These are phyloP conservation scores for Nemania serpens DNA, from an alignment of 2,329 filamentous ascomycete genomes.

Conservation along the genomic window DNA sequence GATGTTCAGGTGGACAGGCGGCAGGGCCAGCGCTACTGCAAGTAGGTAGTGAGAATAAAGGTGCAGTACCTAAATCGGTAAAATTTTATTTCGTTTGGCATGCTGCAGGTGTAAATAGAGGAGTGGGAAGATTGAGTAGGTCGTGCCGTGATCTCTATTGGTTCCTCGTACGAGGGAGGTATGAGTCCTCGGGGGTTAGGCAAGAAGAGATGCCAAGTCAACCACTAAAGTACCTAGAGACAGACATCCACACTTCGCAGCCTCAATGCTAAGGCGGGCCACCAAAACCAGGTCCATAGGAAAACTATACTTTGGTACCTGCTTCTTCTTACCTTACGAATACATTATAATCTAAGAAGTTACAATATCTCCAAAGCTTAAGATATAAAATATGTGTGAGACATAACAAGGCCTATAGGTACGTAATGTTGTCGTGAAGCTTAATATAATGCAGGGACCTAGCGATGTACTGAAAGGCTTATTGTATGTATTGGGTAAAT, in stretches of 20 bases:
- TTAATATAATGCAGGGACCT: too few relatives aligned
- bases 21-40: constrained; percentile 20
- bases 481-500: too few relatives aligned
- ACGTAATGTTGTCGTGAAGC: too few relatives aligned
- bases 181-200: neutral
- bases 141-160: constrained; percentile 16
- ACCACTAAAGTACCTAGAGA: neutral
- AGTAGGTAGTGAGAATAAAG: neutral
- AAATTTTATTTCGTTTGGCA: too few relatives aligned
- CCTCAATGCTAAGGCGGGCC: too few relatives aligned
- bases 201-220: constrained; percentile 3
- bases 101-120: neutral
- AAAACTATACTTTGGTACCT: too few relatives aligned
- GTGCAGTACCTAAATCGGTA: neutral
- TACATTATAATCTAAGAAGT: too few relatives aligned
- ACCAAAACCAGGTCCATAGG: neutral
- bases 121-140: neutral
- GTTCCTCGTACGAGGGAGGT: constrained; percentile 25
- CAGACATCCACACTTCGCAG: neutral
- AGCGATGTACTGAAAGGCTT: too few relatives aligned
- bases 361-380: too few relatives aligned
- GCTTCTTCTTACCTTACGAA: too few relatives aligned
- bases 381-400: too few relatives aligned
- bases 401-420: too few relatives aligned
- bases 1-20: constrained; percentile 23